phyloP scores from a whole-genome alignment of 768 basidiomycete species.

The Nevesoporus exiguus region DNA sequence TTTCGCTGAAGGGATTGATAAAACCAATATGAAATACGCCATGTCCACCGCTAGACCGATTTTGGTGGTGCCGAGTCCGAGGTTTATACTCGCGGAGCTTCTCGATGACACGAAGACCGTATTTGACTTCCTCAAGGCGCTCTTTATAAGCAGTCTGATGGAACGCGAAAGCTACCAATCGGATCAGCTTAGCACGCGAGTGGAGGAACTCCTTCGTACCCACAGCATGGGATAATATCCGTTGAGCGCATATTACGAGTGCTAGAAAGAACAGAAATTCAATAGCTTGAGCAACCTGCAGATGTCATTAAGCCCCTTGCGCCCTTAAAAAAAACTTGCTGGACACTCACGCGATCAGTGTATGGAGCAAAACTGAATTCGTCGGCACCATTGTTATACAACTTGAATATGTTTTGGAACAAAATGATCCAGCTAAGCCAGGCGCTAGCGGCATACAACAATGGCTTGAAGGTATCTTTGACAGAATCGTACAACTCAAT shows the following conservation, averaged over 20 bases:
- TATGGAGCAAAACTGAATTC: constrained; percentile 54
- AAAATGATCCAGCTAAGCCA: constrained; percentile 78
- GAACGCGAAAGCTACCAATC: constrained; percentile 58
- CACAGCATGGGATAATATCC: constrained; percentile 68
- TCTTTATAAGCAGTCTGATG: constrained; percentile 76
- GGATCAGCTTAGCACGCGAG: background rate
- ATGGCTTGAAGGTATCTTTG: constrained; percentile 67
- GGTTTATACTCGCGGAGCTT: constrained; percentile 65
- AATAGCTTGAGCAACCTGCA: constrained; percentile 56
- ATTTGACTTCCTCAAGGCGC: constrained; percentile 55
- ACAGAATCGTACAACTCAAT: constrained; percentile 69
- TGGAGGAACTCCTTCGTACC: constrained; percentile 25
- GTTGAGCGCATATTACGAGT: constrained; percentile 58
- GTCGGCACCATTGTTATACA: constrained; percentile 44
- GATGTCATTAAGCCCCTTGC: background rate
- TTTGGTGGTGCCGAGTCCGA: constrained; percentile 28
- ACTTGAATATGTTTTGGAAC: constrained; percentile 59
- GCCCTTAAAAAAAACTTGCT: background rate
- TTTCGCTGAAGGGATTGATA: constrained; percentile 41
- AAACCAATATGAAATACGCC: constrained; percentile 38
- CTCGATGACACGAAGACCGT: constrained; percentile 59
- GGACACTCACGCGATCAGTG: constrained; percentile 48
- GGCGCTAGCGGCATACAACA: constrained; percentile 65
- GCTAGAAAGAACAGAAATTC: constrained; percentile 76
- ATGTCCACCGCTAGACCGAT: constrained; percentile 37